Base-by-base conservation (phyloP, 2,329 filamentous ascomycete genomes). In the Ceratocystis eucalypticola region DNA sequence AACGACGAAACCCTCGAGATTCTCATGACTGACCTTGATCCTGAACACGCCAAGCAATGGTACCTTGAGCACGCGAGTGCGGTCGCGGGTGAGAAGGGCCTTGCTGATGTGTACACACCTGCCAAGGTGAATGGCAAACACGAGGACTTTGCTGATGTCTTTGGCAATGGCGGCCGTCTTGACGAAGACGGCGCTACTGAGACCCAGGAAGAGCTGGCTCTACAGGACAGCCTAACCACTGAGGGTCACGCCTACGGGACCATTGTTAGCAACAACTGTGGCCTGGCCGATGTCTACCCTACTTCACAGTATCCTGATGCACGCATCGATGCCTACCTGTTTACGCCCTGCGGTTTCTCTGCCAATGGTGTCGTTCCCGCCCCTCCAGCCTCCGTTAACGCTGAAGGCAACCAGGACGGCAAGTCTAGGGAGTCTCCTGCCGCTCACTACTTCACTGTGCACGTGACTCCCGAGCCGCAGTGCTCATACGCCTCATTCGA, bases 401-500 rank as follows among this genome's bases (percentile, higher is more conserved):
- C 72, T 45, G 71, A 71, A 64, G 70, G 70, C 3, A 61, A 10
- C 41, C 25, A 37, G 22, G 33, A 46, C 25, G n/a, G 17, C 37
- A 48, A 45, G 33, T 8, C 57, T 48, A 61, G 61, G 22, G 61
- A 61, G 25, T 20, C 66, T 68, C 80, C 80, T 64, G 78, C 82
- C 3, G 88, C 84, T 50, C 91, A 97, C 77, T 99, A 99, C 79
- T 99, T 96, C 77, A 99, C 93, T 0, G 94, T 99, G 28, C 94
- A 99, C 74, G 94, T 99, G 70, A 99, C 94, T 0, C 94, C 94
- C 0, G 94, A 99, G 80, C 91, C 93, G 15, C 86, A 96, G 72
- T 99, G 93, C 80, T 96, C 92, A 4, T 99, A 96, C 75, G 94
- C 94, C 45, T 96, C 91, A 1, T 99, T 99, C 74, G 94, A 99